phyloP scores from a whole-genome alignment of 306 rosid species.

The Casuarina glauca region DNA sequence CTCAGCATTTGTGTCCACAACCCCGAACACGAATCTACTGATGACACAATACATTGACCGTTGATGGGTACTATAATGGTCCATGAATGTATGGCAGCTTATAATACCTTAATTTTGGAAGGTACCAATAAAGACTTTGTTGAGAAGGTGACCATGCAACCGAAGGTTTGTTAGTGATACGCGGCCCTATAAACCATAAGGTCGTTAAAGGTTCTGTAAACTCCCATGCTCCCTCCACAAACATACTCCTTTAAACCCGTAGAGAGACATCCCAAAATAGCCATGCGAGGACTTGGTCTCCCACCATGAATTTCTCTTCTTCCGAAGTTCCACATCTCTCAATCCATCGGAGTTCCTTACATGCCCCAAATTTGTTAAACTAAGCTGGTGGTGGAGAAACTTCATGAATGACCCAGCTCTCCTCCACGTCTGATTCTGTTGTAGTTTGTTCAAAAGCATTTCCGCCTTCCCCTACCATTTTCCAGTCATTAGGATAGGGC shows the following conservation, averaged over 20 bases:
- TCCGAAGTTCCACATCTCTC: conserved; percentile 7
- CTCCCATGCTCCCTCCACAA: conserved; percentile 29
- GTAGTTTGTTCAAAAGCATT: not conserved
- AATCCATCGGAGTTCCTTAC: not conserved
- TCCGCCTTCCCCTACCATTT: not conserved
- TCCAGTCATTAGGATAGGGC: not conserved
- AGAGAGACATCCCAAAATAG: conserved; percentile 24
- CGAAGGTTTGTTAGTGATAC: not conserved
- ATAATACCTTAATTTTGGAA: not conserved
- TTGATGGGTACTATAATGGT: too few relatives aligned
- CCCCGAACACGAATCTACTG: too few relatives aligned
- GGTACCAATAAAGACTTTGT: not conserved
- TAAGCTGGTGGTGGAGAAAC: conserved; percentile 11
- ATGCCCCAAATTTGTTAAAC: conserved; percentile 2
- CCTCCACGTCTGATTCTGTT: not conserved
- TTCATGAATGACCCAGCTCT: conserved; percentile 1
- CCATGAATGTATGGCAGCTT: too few relatives aligned
- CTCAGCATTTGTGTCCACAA: too few relatives aligned
- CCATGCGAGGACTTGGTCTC: conserved; percentile 40
- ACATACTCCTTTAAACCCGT: conserved; percentile 48
- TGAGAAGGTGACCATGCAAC: not conserved
- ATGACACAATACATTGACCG: too few relatives aligned
- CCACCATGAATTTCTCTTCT: conserved; percentile 35
- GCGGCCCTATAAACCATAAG: not conserved
- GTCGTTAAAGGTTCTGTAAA: not conserved